Evolutionary conservation across 108 stramenopile species (phyloP), one percentile per base, ranked within the genome.

Genomic region (Pseudonitzschia multistriata): DNA sequence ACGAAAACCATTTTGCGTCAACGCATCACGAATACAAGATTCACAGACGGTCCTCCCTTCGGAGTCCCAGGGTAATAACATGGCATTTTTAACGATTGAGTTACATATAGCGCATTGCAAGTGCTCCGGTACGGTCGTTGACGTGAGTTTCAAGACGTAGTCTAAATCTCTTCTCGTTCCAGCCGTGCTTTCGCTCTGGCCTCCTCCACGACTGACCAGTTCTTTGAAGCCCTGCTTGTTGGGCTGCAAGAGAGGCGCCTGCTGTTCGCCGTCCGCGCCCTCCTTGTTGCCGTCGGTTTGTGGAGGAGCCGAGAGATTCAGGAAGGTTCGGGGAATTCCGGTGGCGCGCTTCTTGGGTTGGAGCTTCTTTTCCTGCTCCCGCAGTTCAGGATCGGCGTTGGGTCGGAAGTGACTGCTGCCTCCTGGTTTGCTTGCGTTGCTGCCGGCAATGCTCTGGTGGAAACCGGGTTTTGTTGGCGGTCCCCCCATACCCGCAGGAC

Each of bases 251-350:
- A 81, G 68, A 6, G 85, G 70, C 2, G 76, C 81, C 55, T 63
- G 70, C 17, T 45, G 42, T 15, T 78, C 57, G 17, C 71, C 61
- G 19, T 61, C 66, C 22, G 73, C 79, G 47, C 77, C 79, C 19
- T 71, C 80, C 5, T 67, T 35, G 47, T 49, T 45, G 14, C 69
- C 73, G 27, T 83, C 77, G 11, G 82, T 82, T 50, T 66, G 49
- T 10, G 83, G 77, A 33, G 85, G 81, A 22, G 88, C 84, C 19
- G 55, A 62, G 6, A 91, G 65, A 75, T 74, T 91, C 17, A 89
- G 71, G 67, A 94, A 94, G 4, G 92, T 94, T 30, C 92, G 68
- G 0, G 92, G 92, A 37, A 94, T 94, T 30, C 92, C 92, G 21
- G 90, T 89, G 39, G 83, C 79, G 24, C 88, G 78, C 21, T 88